These are phyloP conservation scores for Aspergillus phoenicis DNA, from an alignment of 2,329 filamentous ascomycete genomes.

Conservation along the genomic window DNA sequence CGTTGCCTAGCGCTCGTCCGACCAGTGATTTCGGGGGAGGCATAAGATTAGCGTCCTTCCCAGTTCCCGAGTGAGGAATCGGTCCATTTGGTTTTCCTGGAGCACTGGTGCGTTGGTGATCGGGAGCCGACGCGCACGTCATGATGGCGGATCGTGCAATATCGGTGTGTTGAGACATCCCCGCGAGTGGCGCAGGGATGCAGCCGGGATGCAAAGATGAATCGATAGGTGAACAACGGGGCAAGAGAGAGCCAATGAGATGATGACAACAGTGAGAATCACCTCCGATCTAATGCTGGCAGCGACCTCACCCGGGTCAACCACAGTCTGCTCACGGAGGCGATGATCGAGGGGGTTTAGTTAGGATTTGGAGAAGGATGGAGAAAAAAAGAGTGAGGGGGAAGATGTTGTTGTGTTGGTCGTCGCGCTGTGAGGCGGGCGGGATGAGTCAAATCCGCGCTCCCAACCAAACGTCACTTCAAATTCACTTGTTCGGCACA, in stretches of 20 bases:
- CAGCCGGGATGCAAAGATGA: slow-evolving; percentile 19
- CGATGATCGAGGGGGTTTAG: not conserved
- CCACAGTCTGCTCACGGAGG: not conserved
- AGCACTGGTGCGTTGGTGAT: slow-evolving; percentile 24
- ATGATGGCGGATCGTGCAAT: slow-evolving; percentile 56
- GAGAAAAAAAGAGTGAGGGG: slow-evolving; percentile 18
- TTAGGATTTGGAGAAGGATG: slow-evolving; percentile 4
- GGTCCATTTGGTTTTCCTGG: slow-evolving; percentile 24
- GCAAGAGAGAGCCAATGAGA: slow-evolving; percentile 6
- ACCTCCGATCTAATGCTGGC: not conserved
- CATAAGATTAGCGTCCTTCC: slow-evolving; percentile 38
- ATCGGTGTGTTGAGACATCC: slow-evolving; percentile 51
- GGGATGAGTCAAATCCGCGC: slow-evolving; percentile 23
- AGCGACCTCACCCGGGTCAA: not conserved
- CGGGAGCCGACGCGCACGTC: slow-evolving; percentile 37
- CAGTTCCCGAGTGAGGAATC: slow-evolving; percentile 26
- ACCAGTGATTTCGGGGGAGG: slow-evolving; percentile 44
- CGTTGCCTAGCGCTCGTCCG: slow-evolving; percentile 47
- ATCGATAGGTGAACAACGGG: slow-evolving; percentile 8
- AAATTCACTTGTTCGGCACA: slow-evolving; percentile 6
- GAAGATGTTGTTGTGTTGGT: slow-evolving; percentile 5
- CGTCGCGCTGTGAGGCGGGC: slow-evolving; percentile 4
- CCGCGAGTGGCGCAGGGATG: slow-evolving; percentile 27
- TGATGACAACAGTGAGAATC: not conserved
- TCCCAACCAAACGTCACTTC: slow-evolving; percentile 2